Evolutionary conservation across 2,329 filamentous ascomycete genomes (phyloP), one percentile per base, ranked within the genome.

Genomic region (Cercospora brassicicola): DNA sequence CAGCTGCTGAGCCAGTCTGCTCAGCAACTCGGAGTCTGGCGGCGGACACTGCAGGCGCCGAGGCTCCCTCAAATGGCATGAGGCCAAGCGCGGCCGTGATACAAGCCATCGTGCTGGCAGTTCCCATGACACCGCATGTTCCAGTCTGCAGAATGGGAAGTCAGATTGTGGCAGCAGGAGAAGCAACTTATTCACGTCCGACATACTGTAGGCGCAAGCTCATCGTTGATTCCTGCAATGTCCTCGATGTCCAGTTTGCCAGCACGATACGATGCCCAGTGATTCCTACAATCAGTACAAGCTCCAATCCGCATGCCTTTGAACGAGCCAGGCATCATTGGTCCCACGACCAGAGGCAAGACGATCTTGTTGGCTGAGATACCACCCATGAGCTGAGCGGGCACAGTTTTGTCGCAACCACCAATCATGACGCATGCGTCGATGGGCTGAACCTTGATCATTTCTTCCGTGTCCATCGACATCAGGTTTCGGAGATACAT

Each of bases 391-490:
- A 92, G 77, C 74, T 92, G 90, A 1, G 90, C 90, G 0, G 90
- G 90, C 0, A 89, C 87, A 0, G 90, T 92, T 78, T 92, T 92
- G 74, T 92, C 90, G 72, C 90, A 92, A 0, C 90, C 89, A 89
- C 42, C n/a, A 18, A 71, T 74, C 71, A 72, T 73, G 15, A 76
- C 68, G 66, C 67, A 72, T 91, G 88, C 87, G 78, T 92, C 90
- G 11, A 90, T 83, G 0, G 90, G 90, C 77, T 92, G 90, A 0
- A 89, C 90, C 53, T 82, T 82, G 64, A 92, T 88, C 90, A 92
- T 92, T 80, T 92, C 90, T 77, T 92, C 90, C 0, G 90, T 92
- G 75, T 92, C 90, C 88, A 92, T 91, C 71, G 88, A 89, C 90
- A 93, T 92, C 66, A 92, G 75, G 71, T 92, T 92, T 30, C 90